Conservation (phyloP, 257 asterid species). For the Solanum arcanum region DNA sequence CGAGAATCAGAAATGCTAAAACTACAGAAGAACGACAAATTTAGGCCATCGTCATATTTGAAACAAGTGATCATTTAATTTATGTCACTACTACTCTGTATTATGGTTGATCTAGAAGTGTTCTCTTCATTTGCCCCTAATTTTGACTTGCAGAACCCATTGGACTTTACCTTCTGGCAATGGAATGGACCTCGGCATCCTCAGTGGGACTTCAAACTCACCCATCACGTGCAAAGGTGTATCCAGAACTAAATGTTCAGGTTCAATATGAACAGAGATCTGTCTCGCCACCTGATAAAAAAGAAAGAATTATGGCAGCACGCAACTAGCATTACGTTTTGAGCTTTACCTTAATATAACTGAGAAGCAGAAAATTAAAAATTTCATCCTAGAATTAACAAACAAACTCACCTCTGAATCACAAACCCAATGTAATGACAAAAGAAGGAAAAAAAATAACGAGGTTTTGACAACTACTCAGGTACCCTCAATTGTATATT, state of each 20-base stretch:
- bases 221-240: constrained; percentile 56
- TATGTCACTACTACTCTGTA: background rate
- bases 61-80: background rate
- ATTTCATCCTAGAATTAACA: background rate
- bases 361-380: background rate
- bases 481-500: background rate
- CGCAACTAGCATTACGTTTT: background rate
- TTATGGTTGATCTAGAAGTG: background rate
- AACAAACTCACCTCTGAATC: background rate
- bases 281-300: constrained; percentile 52
- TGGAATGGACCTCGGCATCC: constrained; percentile 66
- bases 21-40: background rate
- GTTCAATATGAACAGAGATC: constrained; percentile 58
- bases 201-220: constrained; percentile 73
- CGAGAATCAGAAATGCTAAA: background rate
- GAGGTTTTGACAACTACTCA: background rate
- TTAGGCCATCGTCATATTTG: background rate
- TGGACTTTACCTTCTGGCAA: constrained; percentile 57
- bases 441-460: background rate
- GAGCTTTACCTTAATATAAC: background rate
- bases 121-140: constrained; percentile 31
- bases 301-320: background rate
- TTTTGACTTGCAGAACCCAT: constrained; percentile 42
- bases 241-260: constrained; percentile 53
- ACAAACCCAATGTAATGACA: background rate